Conservation (phyloP, 805 yeast species). For the Barnettozyma salicaria region DNA sequence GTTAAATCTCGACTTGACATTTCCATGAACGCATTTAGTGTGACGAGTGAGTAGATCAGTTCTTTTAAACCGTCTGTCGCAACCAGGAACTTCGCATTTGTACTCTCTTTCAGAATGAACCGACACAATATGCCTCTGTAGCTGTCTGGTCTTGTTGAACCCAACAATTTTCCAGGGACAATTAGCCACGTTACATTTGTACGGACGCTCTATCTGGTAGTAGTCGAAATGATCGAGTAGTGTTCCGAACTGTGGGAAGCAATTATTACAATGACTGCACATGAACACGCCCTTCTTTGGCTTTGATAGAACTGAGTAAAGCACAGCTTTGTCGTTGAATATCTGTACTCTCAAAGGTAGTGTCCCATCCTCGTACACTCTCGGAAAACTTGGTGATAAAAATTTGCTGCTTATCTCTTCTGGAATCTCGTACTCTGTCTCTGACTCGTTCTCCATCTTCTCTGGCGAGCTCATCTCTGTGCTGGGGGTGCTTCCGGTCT, state of each 20-base stretch:
- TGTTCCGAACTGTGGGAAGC: constrained; percentile 28
- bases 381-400: constrained; percentile 25
- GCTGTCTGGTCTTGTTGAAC: constrained; percentile 31
- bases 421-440: neutral
- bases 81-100: constrained; percentile 67
- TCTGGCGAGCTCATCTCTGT: too few relatives aligned
- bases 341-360: constrained; percentile 25
- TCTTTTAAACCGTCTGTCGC: constrained; percentile 58
- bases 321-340: constrained; percentile 29
- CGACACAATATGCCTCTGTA: constrained; percentile 28
- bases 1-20: constrained; percentile 35
- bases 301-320: constrained; percentile 22
- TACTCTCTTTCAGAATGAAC: constrained; percentile 37
- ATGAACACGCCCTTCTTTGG: constrained; percentile 34
- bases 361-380: constrained; percentile 20
- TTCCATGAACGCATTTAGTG: constrained; percentile 32
- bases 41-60: constrained; percentile 33
- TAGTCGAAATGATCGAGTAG: constrained; percentile 34
- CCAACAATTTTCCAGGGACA: constrained; percentile 42
- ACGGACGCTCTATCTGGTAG: constrained; percentile 28
- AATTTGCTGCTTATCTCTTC: constrained; percentile 13
- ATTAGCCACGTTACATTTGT: constrained; percentile 27
- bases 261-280: constrained; percentile 33
- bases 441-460: neutral
- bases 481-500: neutral